Evolutionary conservation across 257 asterid species (phyloP).

Genomic region (Mentha longifolia): DNA sequence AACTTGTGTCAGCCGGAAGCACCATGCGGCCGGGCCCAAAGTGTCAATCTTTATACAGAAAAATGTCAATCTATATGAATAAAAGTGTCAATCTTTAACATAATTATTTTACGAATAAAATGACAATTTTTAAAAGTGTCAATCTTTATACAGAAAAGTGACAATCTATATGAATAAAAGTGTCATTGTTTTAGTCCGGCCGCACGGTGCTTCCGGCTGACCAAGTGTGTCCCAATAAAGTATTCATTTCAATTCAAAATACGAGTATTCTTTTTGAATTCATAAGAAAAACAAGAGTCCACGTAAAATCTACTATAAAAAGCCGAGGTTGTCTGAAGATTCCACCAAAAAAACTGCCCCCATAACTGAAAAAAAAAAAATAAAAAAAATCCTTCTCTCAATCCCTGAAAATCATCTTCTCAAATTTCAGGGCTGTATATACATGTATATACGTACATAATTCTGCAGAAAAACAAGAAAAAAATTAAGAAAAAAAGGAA

Average conservation of each 20-base stretch:
- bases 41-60: too few species aligned
- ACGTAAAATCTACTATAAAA: slow-evolving; percentile 30
- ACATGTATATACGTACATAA: neutral
- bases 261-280: neutral
- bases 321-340: slow-evolving; percentile 22
- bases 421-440: neutral
- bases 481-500: neutral
- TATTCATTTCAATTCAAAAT: neutral
- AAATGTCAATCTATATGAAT: too few species aligned
- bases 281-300: neutral
- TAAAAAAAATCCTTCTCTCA: slow-evolving; percentile 2
- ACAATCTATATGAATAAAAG: too few species aligned
- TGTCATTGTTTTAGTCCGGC: too few species aligned
- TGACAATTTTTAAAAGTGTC: too few species aligned
- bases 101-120: too few species aligned
- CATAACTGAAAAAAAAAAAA: slow-evolving; percentile 5
- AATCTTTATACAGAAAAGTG: too few species aligned
- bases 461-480: neutral
- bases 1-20: too few species aligned
- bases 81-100: too few species aligned
- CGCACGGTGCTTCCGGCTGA: too few species aligned
- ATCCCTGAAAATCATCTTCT: slow-evolving; percentile 1
- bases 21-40: too few species aligned
- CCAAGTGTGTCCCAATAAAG: too few species aligned
- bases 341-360: slow-evolving; percentile 15